These are phyloP conservation scores for Xenoacremonium recifei DNA, from an alignment of 2,329 filamentous ascomycete genomes.

Conservation along the genomic window DNA sequence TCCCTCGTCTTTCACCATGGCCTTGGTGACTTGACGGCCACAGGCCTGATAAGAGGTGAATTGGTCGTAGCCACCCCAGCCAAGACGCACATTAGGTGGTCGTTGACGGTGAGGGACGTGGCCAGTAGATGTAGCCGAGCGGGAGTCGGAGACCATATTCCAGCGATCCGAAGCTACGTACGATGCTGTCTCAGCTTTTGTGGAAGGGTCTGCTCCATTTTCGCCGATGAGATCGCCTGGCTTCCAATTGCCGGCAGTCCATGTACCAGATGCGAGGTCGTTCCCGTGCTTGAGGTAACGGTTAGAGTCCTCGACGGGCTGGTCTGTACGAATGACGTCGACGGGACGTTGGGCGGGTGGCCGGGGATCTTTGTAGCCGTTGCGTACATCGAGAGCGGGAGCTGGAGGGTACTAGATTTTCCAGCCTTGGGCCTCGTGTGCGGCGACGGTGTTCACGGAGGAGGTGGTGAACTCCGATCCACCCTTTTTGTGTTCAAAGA, in stretches of 20 bases:
- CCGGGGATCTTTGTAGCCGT: slow-evolving; percentile 1
- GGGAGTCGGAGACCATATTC: slow-evolving; percentile 4
- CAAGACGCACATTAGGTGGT: slow-evolving; percentile 5
- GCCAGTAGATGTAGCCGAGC: slow-evolving; percentile 8
- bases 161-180: slow-evolving; percentile 3
- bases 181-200: slow-evolving; percentile 4
- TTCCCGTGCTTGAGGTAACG: slow-evolving; percentile 3
- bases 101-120: slow-evolving; percentile 6
- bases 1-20: slow-evolving; percentile 5
- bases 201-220: slow-evolving; percentile 7
- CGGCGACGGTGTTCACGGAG: slow-evolving; percentile 1
- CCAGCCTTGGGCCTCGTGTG: slow-evolving; percentile 7
- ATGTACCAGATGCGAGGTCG: slow-evolving; percentile 2
- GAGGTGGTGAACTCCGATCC: not conserved
- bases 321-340: slow-evolving; percentile 7
- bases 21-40: slow-evolving; percentile 5
- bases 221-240: slow-evolving; percentile 9
- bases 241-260: slow-evolving; percentile 8
- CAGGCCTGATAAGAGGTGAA: slow-evolving; percentile 6
- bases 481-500: too few relatives aligned
- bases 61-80: slow-evolving; percentile 12
- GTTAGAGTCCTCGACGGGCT: slow-evolving; percentile 6
- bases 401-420: slow-evolving; percentile 7
- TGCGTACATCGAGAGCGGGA: slow-evolving; percentile 3
- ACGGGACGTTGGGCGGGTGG: not conserved